phyloP scores from a whole-genome alignment of 495 filamentous ascomycete species.

The Aspergillus indologenus region DNA sequence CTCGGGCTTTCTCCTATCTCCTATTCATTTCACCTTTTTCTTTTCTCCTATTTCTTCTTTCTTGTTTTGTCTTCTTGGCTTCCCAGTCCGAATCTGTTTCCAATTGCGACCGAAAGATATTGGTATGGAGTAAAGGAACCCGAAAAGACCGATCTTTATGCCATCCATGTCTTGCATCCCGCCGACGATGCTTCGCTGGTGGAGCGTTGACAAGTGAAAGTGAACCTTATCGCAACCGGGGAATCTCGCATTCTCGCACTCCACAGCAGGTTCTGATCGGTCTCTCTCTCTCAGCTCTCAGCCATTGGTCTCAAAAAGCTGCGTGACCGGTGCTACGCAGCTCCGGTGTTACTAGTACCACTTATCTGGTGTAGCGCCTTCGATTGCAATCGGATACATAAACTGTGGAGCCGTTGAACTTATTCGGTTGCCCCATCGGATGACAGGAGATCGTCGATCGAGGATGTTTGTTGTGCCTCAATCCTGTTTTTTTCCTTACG shows the following conservation, averaged over 20 bases:
- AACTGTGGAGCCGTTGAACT: conserved; percentile 15
- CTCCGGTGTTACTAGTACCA: not conserved
- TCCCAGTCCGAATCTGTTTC: not conserved
- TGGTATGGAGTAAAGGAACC: not conserved
- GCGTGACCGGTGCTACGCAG: conserved; percentile 14
- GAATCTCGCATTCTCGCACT: conserved; percentile 8
- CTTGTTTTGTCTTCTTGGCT: no score
- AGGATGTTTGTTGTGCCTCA: not conserved
- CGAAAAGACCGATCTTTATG: not conserved
- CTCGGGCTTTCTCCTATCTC: not conserved
- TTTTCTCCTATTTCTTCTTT: no score
- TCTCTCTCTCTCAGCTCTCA: conserved; percentile 18
- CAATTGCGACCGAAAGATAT: not conserved
- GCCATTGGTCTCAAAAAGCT: conserved; percentile 7
- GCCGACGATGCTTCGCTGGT: not conserved
- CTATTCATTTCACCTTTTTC: not conserved
- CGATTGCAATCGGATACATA: conserved; percentile 16
- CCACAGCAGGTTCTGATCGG: conserved; percentile 14
- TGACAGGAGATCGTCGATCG: not conserved
- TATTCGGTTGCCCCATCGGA: not conserved
- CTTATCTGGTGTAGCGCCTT: not conserved
- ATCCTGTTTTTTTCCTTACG: not conserved
- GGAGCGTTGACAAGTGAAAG: conserved; percentile 8
- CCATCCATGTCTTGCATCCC: not conserved
- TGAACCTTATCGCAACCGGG: conserved; percentile 22